These are phyloP conservation scores for Leishmania tarentolae DNA, from an alignment of 208 protist genomes.

Conservation along the genomic window DNA sequence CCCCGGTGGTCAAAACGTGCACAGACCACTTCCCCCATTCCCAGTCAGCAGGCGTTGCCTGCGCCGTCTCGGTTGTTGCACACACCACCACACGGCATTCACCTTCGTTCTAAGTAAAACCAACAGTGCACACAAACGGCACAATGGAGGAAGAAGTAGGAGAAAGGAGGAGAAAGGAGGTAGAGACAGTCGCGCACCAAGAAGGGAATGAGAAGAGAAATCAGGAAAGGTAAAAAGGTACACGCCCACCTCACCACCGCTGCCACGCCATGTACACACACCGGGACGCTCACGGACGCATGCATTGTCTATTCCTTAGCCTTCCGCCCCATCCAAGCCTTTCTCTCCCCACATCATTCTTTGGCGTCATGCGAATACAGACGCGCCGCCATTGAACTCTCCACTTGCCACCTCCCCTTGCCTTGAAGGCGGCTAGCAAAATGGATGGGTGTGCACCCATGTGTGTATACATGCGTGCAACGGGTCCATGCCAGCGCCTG, in stretches of 20 bases:
- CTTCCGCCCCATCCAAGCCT: neutral
- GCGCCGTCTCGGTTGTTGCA: neutral
- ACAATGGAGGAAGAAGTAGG: neutral
- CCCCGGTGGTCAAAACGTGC: neutral
- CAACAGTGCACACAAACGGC: neutral
- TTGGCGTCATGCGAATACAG: neutral
- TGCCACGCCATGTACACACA: neutral
- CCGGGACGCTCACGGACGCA: too few species aligned
- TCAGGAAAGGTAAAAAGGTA: neutral
- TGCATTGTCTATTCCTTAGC: neutral
- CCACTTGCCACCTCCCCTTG: neutral
- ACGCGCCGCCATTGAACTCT: neutral
- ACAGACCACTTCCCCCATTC: neutral
- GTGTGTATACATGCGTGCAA: neutral
- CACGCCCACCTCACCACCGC: neutral
- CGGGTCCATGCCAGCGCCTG: too few species aligned
- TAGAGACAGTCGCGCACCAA: neutral
- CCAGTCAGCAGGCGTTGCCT: neutral
- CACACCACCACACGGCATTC: neutral
- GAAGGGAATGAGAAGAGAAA: neutral
- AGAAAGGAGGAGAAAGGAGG: neutral
- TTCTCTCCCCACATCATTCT: neutral
- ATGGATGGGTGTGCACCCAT: neutral
- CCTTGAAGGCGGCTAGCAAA: neutral
- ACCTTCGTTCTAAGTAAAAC: neutral